Evolutionary conservation across 2,329 filamentous ascomycete genomes (phyloP), one percentile per base, ranked within the genome.

Genomic region (Aspergillus sp.): DNA sequence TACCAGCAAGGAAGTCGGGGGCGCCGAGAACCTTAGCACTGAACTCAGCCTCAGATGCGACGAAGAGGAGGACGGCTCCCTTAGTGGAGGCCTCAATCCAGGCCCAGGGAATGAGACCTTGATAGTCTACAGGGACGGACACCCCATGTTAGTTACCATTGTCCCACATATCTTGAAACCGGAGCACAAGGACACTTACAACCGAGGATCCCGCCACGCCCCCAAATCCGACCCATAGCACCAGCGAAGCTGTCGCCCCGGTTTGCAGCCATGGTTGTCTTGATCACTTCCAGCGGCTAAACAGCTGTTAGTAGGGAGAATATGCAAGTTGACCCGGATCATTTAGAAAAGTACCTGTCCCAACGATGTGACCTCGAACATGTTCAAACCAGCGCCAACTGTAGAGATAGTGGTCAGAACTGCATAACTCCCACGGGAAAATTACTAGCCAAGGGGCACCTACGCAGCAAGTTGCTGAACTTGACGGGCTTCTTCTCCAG

Each of bases 41-140:
- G 81, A 86, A 98, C 72, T 98, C 93, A 72, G 90, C 91, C 75
- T 98, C 93, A 61, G 91, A 95, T 57, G 93, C 93, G 69, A 98
- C 91, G 75, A 98, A 98, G 71, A 98, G 88, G 65, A 98, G 87
- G 60, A 98, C 93, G 61, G 93, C 93, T 68, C 93, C 93, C 77
- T 98, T 98, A 74, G 93, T 97, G 65, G 91, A 97, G 67, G 93
- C 93, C 81, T 98, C 93, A 75, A 98, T 97, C 93, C 93, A 98
- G 72, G 93, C 93, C 91, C 91, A 96, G 53, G 93, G 93, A 69
- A 98, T 97, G 61, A 98, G 87, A 71, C 93, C 93, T 79, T 98
- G 93, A n/a, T n/a, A 98, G 78, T 96, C 91, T 97, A 46, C 30
- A 47, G 5, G 29, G 10, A 43, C 7, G 26, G 6, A 30, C 33